phyloP scores from a whole-genome alignment of 139 green algal species.

The Nannochloris sp. region DNA sequence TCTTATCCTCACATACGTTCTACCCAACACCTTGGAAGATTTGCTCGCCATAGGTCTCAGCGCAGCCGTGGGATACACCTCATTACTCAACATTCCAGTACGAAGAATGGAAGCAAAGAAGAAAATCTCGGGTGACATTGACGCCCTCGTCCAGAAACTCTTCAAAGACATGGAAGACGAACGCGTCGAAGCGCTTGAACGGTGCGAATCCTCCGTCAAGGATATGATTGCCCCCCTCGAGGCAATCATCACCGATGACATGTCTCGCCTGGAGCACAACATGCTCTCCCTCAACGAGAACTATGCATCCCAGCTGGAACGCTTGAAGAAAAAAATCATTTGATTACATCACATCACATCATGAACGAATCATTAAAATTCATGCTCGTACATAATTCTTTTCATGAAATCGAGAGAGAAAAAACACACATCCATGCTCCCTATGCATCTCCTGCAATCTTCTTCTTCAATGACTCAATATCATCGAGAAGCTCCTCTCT shows the following conservation, averaged over 20 bases:
- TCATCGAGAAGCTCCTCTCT: conserved; percentile 89
- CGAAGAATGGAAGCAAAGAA: conserved; percentile 68
- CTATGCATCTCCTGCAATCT: conserved; percentile 57
- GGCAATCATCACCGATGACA: conserved; percentile 15
- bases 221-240: conserved; percentile 35
- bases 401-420: conserved; percentile 3
- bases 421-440: background rate
- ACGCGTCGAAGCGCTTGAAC: conserved; percentile 12
- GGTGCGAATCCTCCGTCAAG: conserved; percentile 22
- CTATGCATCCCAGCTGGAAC: conserved; percentile 16
- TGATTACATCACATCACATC: conserved; percentile 6
- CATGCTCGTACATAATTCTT: background rate
- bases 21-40: conserved; percentile 71
- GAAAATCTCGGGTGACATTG: conserved; percentile 56
- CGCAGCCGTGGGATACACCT: conserved; percentile 55
- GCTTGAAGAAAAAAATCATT: conserved; percentile 30
- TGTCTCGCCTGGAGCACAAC: background rate
- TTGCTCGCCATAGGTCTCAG: conserved; percentile 55
- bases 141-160: conserved; percentile 42
- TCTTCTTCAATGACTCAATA: conserved; percentile 90
- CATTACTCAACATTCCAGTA: conserved; percentile 76
- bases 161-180: conserved; percentile 32
- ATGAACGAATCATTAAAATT: conserved; percentile 7
- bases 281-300: too few species aligned
- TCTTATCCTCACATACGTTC: conserved; percentile 43